Conservation (phyloP, 192 early-diverging fungal genomes). For the Lobulomyces angularis region DNA sequence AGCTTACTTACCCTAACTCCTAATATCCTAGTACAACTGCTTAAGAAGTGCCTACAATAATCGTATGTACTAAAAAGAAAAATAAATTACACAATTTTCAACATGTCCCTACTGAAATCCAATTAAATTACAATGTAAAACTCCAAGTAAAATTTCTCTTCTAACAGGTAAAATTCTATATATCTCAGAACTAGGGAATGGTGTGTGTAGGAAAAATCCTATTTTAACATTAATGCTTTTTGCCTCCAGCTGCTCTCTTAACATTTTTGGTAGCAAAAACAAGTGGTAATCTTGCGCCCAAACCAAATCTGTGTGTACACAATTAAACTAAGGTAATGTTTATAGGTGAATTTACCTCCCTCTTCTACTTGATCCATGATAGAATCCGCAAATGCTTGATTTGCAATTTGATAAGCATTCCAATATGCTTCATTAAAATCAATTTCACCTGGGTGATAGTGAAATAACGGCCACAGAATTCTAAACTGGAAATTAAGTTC, state of each 20-base stretch:
- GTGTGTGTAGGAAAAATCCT: slow-evolving; percentile 97
- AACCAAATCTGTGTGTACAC: no score
- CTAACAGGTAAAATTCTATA: slow-evolving; percentile 94
- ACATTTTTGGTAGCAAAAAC: slow-evolving; percentile 84
- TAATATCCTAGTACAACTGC: slow-evolving; percentile 89
- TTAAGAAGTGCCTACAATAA: slow-evolving; percentile 96
- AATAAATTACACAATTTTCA: no score
- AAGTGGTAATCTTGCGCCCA: slow-evolving; percentile 74
- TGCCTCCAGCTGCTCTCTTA: slow-evolving; percentile 48
- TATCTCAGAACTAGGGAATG: slow-evolving; percentile 92
- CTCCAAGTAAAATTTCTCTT: slow-evolving; percentile 82
- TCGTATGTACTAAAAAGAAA: no score
- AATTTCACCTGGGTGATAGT: slow-evolving; percentile 98
- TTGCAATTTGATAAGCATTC: slow-evolving; percentile 89
- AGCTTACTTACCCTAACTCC: no score
- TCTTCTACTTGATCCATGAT: slow-evolving; percentile 74
- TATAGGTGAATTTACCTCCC: no score
- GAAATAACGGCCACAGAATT: slow-evolving; percentile 98
- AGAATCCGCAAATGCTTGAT: slow-evolving; percentile 85
- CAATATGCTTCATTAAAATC: slow-evolving; percentile 88
- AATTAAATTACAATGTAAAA: slow-evolving; percentile 81
- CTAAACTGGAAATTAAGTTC: slow-evolving; percentile 21
- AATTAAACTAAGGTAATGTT: no score
- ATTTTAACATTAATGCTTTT: slow-evolving; percentile 71
- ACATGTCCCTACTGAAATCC: no score